Evolutionary conservation across 192 early-diverging fungal species (phyloP).

Genomic region (Backusella australiensis): DNA sequence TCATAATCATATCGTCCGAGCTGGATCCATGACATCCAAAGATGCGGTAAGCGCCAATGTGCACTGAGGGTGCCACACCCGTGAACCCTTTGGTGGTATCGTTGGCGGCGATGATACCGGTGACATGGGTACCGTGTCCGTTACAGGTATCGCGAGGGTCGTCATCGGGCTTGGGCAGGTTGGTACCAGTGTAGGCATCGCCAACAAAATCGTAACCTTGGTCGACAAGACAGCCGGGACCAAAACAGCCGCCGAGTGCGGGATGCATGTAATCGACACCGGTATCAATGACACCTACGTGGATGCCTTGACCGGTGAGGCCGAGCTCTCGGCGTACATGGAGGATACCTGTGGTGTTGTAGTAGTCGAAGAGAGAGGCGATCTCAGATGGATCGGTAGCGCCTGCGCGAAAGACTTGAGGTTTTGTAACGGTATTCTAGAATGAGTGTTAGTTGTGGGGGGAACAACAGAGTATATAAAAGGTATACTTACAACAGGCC

Average conservation of each 20-base stretch:
- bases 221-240: slow-evolving; percentile 47
- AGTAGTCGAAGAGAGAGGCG: slow-evolving; percentile 23
- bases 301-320: slow-evolving; percentile 42
- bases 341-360: slow-evolving; percentile 45
- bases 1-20: slow-evolving; percentile 55
- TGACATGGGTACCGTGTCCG: slow-evolving; percentile 52
- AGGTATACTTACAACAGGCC: slow-evolving; percentile 38
- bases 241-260: slow-evolving; percentile 59
- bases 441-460: too few relatives aligned
- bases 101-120: slow-evolving; percentile 69
- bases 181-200: slow-evolving; percentile 44
- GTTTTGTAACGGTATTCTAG: slow-evolving; percentile 10
- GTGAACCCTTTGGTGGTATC: slow-evolving; percentile 45
- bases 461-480: not conserved
- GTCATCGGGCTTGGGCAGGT: slow-evolving; percentile 30
- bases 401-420: slow-evolving; percentile 4
- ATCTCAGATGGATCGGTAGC: not conserved
- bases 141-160: slow-evolving; percentile 50
- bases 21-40: slow-evolving; percentile 53
- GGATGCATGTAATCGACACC: slow-evolving; percentile 60
- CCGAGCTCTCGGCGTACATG: slow-evolving; percentile 29
- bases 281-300: slow-evolving; percentile 58
- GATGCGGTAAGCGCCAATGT: slow-evolving; percentile 64
- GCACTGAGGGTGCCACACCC: slow-evolving; percentile 80
- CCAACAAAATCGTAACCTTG: slow-evolving; percentile 55